These are phyloP conservation scores for Cladorrhinum sp. DNA, from an alignment of 2,329 filamentous ascomycete species.

Conservation along the genomic window DNA sequence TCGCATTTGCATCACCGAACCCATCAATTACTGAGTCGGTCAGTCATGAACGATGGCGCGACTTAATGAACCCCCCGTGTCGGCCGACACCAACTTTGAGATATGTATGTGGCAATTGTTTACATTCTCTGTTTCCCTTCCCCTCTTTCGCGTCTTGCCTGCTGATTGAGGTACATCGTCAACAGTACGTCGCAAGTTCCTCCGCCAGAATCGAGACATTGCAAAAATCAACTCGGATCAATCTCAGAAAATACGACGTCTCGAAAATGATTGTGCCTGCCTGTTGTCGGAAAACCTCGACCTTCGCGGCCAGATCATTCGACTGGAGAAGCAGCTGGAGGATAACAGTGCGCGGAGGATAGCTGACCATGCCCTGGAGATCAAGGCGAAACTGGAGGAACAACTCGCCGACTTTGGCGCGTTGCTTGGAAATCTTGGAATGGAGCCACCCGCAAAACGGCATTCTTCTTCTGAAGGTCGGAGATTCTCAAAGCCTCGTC, in stretches of 20 bases:
- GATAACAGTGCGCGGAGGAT: conserved; percentile 57
- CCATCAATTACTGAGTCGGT: not conserved
- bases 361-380: conserved; percentile 63
- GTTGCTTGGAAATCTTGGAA: conserved; percentile 63
- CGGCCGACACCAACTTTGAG: conserved; percentile 61
- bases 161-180: conserved; percentile 11
- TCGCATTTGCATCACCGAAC: not conserved
- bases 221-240: conserved; percentile 75
- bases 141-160: conserved; percentile 10
- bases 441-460: conserved; percentile 54
- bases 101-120: conserved; percentile 55
- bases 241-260: conserved; percentile 69
- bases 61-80: conserved; percentile 70
- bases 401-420: conserved; percentile 69
- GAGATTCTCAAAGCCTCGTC: conserved; percentile 36
- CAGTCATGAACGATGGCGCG: conserved; percentile 60
- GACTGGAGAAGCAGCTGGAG: conserved; percentile 65
- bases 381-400: conserved; percentile 67
- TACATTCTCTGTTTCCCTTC: conserved; percentile 11
- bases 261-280: conserved; percentile 72
- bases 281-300: conserved; percentile 77
- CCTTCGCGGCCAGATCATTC: conserved; percentile 66
- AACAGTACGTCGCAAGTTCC: conserved; percentile 72
- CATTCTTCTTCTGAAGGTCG: conserved; percentile 40
- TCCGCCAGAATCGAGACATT: conserved; percentile 81